Evolutionary conservation across 2,329 filamentous ascomycete species (phyloP), one percentile per base, ranked within the genome.

Genomic region (Sarocladium brachiariae): DNA sequence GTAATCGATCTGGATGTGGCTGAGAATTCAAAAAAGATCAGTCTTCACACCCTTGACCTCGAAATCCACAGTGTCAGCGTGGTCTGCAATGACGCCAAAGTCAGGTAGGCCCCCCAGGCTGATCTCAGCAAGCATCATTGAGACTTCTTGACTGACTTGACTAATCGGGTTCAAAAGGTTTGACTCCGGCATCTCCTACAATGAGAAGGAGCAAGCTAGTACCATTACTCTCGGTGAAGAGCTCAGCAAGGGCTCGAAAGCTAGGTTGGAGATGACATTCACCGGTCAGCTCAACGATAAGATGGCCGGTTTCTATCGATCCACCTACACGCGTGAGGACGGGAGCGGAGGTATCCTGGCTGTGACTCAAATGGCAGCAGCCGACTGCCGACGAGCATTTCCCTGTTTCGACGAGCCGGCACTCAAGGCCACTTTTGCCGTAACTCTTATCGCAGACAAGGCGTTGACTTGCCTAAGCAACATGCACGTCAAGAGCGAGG

Each of bases 281-380:
- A 84, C 80, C 9, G 90, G 90, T 35, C 78, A 76, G 38, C 73
- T 96, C 61, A 96, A 95, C 68, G 88, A 95, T 66, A 92, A 93
- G 71, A 95, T 97, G 89, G 91, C 91, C 46, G 92, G 92, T 45
- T 97, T 97, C 78, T 97, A 97, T 72, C 83, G 92, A 52, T 96
- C 90, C 1, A 95, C 89, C 6, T 97, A 92, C 76, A 95, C 93
- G 75, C 84, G 82, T 54, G 71, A 80, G 46, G 83, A 93, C 62
- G 92, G 92, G 34, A 81, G 81, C 53, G 83, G 85, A 52, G 87
- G 87, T 58, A 86, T 91, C 65, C 77, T 97, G 63, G 92, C 91
- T 24, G 92, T 90, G 23, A 89, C 89, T 16, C 92, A 97, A 75
- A 95, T 97, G 87, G 92, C 97, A 73, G 86, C 92, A 34, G 96